phyloP scores from a whole-genome alignment of 768 basidiomycete species.

The Pisolithus marmoratus region DNA sequence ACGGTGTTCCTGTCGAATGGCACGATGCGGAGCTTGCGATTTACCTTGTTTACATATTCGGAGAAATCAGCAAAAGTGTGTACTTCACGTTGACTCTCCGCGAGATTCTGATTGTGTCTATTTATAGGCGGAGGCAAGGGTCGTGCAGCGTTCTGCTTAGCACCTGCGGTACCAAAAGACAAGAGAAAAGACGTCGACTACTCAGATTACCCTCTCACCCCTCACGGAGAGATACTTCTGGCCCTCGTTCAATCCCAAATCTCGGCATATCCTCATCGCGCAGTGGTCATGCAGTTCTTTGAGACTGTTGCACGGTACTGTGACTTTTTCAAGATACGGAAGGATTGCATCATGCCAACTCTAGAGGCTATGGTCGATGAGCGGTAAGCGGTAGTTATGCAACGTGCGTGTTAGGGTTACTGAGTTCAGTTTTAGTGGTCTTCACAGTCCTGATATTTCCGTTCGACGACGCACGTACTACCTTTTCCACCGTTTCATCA shows the following conservation, averaged over 20 bases:
- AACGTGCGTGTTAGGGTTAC: not conserved
- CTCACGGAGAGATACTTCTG: slow-evolving; percentile 85
- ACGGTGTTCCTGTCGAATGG: slow-evolving; percentile 70
- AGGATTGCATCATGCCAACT: slow-evolving; percentile 80
- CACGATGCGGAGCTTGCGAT: slow-evolving; percentile 89
- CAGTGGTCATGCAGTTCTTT: slow-evolving; percentile 86
- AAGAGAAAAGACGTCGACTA: slow-evolving; percentile 64
- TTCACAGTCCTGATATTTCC: slow-evolving; percentile 69
- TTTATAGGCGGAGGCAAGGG: slow-evolving; percentile 69
- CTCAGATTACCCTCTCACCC: slow-evolving; percentile 77
- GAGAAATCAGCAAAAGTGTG: slow-evolving; percentile 87
- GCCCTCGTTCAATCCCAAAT: slow-evolving; percentile 81
- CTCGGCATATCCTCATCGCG: slow-evolving; percentile 74
- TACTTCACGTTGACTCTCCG: not conserved
- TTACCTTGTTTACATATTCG: slow-evolving; percentile 91
- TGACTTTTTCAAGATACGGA: slow-evolving; percentile 95
- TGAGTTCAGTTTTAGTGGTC: slow-evolving; percentile 49
- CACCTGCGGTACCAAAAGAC: slow-evolving; percentile 63
- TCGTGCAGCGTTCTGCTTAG: slow-evolving; percentile 79
- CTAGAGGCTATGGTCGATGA: slow-evolving; percentile 83
- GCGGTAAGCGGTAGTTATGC: slow-evolving; percentile 46
- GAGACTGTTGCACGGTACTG: slow-evolving; percentile 89
- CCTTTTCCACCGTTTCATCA: slow-evolving; percentile 89
- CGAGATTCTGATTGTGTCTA: slow-evolving; percentile 3
- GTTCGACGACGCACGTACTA: slow-evolving; percentile 83